Conservation (phyloP, 129 eudicot species). For the Tanacetum coccineum region DNA sequence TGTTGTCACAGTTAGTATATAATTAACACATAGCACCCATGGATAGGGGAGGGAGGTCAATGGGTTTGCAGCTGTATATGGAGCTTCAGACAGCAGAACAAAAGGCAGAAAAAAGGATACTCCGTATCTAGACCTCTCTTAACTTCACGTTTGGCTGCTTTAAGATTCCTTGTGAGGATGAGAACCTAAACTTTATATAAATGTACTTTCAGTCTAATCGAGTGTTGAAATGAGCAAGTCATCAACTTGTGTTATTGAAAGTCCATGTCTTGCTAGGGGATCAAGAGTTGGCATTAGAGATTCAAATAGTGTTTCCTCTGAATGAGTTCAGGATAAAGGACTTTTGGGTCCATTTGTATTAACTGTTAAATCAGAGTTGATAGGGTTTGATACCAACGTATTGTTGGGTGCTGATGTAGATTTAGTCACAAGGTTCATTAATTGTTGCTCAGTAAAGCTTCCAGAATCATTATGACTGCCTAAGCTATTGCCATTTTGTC, state of each 20-base stretch:
- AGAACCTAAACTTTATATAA: slow-evolving; percentile 72
- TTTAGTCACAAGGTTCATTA: slow-evolving; percentile 39
- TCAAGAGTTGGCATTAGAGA: slow-evolving; percentile 63
- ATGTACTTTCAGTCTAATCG: slow-evolving; percentile 56
- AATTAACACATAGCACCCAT: too few relatives aligned
- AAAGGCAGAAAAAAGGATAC: too few relatives aligned
- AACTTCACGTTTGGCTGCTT: slow-evolving; percentile 90
- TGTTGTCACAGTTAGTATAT: too few relatives aligned
- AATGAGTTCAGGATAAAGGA: slow-evolving; percentile 66
- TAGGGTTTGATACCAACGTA: slow-evolving; percentile 40
- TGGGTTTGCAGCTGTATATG: too few relatives aligned
- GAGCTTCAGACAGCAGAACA: too few relatives aligned
- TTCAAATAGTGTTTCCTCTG: slow-evolving; percentile 79
- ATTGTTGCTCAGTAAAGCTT: slow-evolving; percentile 48
- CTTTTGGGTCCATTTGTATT: slow-evolving; percentile 49
- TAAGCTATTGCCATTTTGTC: slow-evolving; percentile 43
- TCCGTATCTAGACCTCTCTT: too few relatives aligned
- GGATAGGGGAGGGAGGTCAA: too few relatives aligned
- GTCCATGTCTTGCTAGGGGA: slow-evolving; percentile 52
- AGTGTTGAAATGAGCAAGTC: slow-evolving; percentile 45
- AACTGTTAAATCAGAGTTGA: slow-evolving; percentile 45
- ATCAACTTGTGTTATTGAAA: slow-evolving; percentile 45
- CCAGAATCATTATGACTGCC: slow-evolving; percentile 61
- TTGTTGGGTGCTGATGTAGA: slow-evolving; percentile 54
- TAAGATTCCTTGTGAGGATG: slow-evolving; percentile 64